Conservation (phyloP, 257 asterid species). For the Solanum bukasovii region DNA sequence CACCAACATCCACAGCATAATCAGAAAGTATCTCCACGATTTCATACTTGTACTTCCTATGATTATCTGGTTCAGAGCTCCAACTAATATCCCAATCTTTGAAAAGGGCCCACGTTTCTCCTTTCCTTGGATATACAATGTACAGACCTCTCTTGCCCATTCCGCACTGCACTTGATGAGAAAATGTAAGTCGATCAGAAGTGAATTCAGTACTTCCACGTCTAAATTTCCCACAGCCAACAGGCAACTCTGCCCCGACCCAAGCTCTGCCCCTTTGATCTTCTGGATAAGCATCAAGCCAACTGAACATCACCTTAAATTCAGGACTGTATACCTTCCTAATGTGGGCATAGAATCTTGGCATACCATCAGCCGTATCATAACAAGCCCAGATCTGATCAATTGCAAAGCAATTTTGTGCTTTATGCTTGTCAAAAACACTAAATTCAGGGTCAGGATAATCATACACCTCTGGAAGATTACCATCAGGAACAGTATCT, state of each 20-base stretch:
- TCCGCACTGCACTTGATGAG: conserved; percentile 32
- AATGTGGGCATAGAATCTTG: conserved; percentile 66
- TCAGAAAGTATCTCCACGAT: conserved; percentile 58
- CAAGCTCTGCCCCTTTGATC: conserved; percentile 18
- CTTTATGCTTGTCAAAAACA: conserved; percentile 48
- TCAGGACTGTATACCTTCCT: conserved; percentile 23
- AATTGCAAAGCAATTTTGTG: conserved; percentile 22
- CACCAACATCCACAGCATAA: conserved; percentile 29
- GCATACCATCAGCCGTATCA: conserved; percentile 51
- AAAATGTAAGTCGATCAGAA: conserved; percentile 21
- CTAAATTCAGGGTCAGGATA: conserved; percentile 57
- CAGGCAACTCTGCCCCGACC: conserved; percentile 32
- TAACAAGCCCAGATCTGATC: conserved; percentile 80
- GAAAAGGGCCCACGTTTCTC: conserved; percentile 78
- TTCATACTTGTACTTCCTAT: conserved; percentile 33
- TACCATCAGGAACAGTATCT: conserved; percentile 6
- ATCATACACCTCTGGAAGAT: not conserved
- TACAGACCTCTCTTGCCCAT: conserved; percentile 30
- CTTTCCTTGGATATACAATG: conserved; percentile 40
- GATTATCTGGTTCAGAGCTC: conserved; percentile 29
- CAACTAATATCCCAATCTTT: conserved; percentile 54
- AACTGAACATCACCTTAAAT: conserved; percentile 33
- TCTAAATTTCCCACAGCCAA: conserved; percentile 57
- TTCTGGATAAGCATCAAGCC: conserved; percentile 63
- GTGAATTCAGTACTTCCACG: conserved; percentile 15